Evolutionary conservation across 495 filamentous ascomycete species (phyloP).

Genomic region (Sphaerosporella brunnea): DNA sequence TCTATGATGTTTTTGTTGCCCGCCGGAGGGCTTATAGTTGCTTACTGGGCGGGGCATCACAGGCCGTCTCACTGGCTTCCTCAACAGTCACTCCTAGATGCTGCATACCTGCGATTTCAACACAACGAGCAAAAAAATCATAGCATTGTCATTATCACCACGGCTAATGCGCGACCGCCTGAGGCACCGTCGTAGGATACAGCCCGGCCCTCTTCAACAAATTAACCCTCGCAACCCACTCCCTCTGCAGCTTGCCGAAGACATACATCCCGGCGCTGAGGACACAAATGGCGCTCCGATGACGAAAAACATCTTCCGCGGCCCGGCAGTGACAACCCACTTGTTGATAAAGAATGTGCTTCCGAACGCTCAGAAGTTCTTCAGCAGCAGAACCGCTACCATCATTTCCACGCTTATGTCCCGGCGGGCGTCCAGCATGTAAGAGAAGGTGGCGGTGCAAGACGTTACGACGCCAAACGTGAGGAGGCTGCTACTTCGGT

Average conservation of each 20-base stretch:
- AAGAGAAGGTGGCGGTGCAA: conserved; percentile 29
- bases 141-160: no score
- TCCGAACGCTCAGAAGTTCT: conserved; percentile 33
- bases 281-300: conserved; percentile 30
- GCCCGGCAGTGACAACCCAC: conserved; percentile 27
- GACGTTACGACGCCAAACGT: conserved; percentile 31
- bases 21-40: no score
- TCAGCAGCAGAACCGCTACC: conserved; percentile 29
- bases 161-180: background rate
- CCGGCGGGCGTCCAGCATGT: conserved; percentile 32
- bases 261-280: conserved; percentile 30
- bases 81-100: no score
- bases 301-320: conserved; percentile 29
- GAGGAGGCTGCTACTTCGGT: conserved; percentile 26
- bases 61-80: no score
- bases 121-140: no score
- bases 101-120: no score
- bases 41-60: no score
- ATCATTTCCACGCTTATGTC: conserved; percentile 32
- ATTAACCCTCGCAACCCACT: conserved; percentile 19
- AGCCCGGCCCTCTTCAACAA: conserved; percentile 18
- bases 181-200: conserved; percentile 20
- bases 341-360: conserved; percentile 32
- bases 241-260: conserved; percentile 28
- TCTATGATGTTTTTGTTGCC: no score